Conservation (phyloP, 257 asterid genomes). For the Hygrophila difformis region DNA sequence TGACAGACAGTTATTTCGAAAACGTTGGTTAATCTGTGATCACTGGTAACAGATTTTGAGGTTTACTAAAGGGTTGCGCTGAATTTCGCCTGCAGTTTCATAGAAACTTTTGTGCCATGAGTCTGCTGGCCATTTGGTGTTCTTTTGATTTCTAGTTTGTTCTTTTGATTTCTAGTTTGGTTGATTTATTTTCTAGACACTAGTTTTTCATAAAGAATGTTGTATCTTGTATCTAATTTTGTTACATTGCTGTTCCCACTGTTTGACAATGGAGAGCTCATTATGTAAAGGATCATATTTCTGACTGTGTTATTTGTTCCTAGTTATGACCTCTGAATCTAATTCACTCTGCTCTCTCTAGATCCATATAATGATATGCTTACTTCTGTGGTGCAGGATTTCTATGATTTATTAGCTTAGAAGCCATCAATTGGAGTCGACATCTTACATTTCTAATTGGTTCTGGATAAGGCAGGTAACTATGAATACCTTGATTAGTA, state of each 20-base stretch:
- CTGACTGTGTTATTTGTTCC: constrained; percentile 1
- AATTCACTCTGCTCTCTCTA: neutral
- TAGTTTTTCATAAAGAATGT: too few relatives aligned
- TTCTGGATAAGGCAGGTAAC: constrained; percentile 17
- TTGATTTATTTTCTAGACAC: too few relatives aligned
- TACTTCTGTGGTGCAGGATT: constrained; percentile 19
- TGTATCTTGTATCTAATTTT: too few relatives aligned
- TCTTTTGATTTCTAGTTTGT: too few relatives aligned
- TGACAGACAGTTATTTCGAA: neutral
- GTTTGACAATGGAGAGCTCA: constrained; percentile 1
- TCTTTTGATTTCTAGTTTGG: too few relatives aligned
- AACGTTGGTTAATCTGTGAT: constrained; percentile 6
- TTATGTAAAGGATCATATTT: neutral
- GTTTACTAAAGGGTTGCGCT: too few relatives aligned
- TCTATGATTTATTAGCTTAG: constrained; percentile 16
- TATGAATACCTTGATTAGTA: neutral
- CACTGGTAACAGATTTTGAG: neutral
- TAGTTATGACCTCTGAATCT: neutral
- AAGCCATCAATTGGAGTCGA: neutral
- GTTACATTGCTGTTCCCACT: too few relatives aligned
- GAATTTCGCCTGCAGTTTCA: too few relatives aligned
- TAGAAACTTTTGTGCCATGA: too few relatives aligned
- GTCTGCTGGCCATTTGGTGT: too few relatives aligned
- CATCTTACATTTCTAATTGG: constrained; percentile 11
- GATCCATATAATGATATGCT: constrained; percentile 1